Percentiles rank a stretch among this genome's conserved stretches.
phyloP scores from a whole-genome alignment of 1,139 yeast genomes.

The Geotrichum siamense region DNA sequence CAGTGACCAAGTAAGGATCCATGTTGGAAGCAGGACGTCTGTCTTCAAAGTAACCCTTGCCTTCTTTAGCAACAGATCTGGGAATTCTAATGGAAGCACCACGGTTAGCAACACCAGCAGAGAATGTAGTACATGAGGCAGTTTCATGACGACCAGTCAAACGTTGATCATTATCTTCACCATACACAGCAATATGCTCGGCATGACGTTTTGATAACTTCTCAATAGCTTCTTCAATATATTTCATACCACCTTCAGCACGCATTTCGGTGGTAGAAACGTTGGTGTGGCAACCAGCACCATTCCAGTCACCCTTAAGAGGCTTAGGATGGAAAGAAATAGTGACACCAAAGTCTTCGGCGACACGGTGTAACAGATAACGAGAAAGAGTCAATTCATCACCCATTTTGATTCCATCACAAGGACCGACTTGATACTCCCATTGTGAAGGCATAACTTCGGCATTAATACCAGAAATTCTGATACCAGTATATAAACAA shows the following conservation, averaged over 20 bases:
- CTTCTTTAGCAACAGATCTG: constrained; percentile 96
- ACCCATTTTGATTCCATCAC: constrained; percentile 92
- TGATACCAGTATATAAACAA: constrained; percentile 84
- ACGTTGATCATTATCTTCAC: constrained; percentile 90
- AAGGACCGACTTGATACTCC: constrained; percentile 99
- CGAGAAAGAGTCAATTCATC: constrained; percentile 96
- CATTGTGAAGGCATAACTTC: constrained; percentile 99
- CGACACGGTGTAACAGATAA: constrained; percentile 85
- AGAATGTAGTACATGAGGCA: constrained; percentile 83
- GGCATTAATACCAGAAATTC: constrained; percentile 94
- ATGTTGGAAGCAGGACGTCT: constrained; percentile 99
- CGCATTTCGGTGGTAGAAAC: constrained; percentile 92
- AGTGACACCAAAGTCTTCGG: constrained; percentile 98
- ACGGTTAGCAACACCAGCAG: constrained; percentile 98
- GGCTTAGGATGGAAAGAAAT: constrained; percentile 99
- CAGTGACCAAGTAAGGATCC: constrained; percentile 97
- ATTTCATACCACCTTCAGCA: constrained; percentile 90
- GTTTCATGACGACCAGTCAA: constrained; percentile 98
- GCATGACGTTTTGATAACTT: constrained; percentile 93
- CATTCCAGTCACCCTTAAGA: constrained; percentile 98
- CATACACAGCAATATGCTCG: constrained; percentile 93
- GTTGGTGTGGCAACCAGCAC: constrained; percentile 99
- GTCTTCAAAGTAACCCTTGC: constrained; percentile 97
- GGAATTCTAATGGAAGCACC: constrained; percentile 99
- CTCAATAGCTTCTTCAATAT: constrained; percentile 85